Evolutionary conservation across 495 filamentous ascomycete species (phyloP).

Genomic region (Penicillium subrubescens): DNA sequence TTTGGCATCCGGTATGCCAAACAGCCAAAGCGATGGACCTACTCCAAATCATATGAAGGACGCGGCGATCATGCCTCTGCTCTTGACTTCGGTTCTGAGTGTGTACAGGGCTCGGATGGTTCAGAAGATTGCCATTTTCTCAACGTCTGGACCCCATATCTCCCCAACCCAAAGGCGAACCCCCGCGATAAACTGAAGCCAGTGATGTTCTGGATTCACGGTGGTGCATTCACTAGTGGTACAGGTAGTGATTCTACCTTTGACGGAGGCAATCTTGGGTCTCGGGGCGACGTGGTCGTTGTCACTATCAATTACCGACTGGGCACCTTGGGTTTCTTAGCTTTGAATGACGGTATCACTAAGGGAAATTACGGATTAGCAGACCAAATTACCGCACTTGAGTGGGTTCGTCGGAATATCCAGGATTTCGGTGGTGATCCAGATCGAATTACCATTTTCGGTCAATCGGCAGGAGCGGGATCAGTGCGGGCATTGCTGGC

Average conservation of each 20-base stretch:
- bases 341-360: constrained; percentile 23
- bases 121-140: constrained; percentile 42
- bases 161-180: constrained; percentile 32
- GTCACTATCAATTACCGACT: constrained; percentile 49
- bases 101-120: constrained; percentile 21
- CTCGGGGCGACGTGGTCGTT: constrained; percentile 48
- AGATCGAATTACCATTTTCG: constrained; percentile 56
- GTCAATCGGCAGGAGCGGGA: constrained; percentile 53
- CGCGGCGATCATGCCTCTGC: constrained; percentile 14
- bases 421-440: constrained; percentile 50
- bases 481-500: constrained; percentile 42
- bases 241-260: constrained; percentile 36
- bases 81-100: constrained; percentile 24
- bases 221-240: constrained; percentile 48
- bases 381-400: constrained; percentile 40
- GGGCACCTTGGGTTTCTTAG: constrained; percentile 41
- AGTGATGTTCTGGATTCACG: constrained; percentile 52
- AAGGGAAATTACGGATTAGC: constrained; percentile 42
- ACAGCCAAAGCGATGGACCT: constrained; percentile 22
- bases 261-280: constrained; percentile 47
- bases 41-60: constrained; percentile 24
- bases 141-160: constrained; percentile 52
- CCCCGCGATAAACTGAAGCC: constrained; percentile 33
- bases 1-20: constrained; percentile 28
- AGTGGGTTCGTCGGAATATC: constrained; percentile 38